Base-by-base conservation (phyloP, 805 yeast genomes). In the Middelhovenomyces tepae region DNA sequence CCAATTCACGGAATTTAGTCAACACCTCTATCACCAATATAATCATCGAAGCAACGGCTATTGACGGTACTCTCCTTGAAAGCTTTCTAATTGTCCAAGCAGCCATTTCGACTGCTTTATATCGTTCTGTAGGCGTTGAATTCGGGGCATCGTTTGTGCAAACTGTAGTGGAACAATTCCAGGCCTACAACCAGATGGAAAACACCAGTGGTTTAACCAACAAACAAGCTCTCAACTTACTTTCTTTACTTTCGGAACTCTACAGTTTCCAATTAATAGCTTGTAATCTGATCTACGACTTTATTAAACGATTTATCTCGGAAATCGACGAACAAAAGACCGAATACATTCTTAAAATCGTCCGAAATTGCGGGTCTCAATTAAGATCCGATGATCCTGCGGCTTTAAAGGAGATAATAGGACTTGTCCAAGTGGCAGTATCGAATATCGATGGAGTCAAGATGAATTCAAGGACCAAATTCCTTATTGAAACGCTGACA, bases 141-240 rank as follows among this genome's bases (percentile, higher is more conserved):
- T 80, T 85, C 54, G 96, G 95, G 39, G 98, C 96, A 0, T 71
- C 64, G 45, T 78, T 86, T 38, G 65, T 86, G 21, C 98, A 91
- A 51, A 65, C 73, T 0, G 51, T 82, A 35, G 81, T 87, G n/a
- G 94, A 83, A 40, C 67, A 64, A 36, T 74, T 82, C 46, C 76
- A 78, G 22, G 47, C 47, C 3, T 61, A 67, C 25, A 50, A 57
- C 4, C 48, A 48, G 36, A 40, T 32, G 25, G 21, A 34, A 27
- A 41, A 43, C 23, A 29, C 36, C 11, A 34, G 43, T 39, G 27
- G 40, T 34, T 34, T 37, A 8, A 35, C 33, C 4, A 47, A 44
- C 7, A 70, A 68, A 39, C 75, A 73, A 41, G 66, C 76, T 3
- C 64, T 73, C 11, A 89, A 89, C 49, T 51, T 84, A 34, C 57